Percentiles rank a stretch among this genome's conserved stretches.
phyloP scores from a whole-genome alignment of 2,329 filamentous ascomycete species.

The Diplodia corticola region DNA sequence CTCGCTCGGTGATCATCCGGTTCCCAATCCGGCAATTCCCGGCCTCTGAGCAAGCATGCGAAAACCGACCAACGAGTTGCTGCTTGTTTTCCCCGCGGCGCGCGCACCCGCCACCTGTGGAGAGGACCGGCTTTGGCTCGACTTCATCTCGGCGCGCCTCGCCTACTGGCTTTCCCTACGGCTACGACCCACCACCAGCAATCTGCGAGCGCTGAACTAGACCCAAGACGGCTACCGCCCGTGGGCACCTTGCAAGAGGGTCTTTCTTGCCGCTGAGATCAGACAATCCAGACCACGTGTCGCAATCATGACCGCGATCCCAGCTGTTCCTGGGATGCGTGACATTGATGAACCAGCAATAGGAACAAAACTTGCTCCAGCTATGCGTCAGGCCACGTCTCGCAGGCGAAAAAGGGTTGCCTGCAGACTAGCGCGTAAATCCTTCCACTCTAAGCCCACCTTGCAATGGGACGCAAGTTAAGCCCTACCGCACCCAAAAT shows the following conservation, averaged over 20 bases:
- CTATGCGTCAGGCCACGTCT: constrained; percentile 3
- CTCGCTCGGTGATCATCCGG: constrained; percentile 2
- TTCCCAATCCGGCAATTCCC: constrained; percentile 6
- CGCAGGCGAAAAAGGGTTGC: background rate
- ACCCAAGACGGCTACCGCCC: constrained; percentile 9
- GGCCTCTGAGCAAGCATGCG: background rate
- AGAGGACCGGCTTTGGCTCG: background rate
- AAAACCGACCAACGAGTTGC: background rate
- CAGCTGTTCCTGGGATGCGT: background rate
- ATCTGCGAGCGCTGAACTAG: background rate
- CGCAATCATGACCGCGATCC: background rate
- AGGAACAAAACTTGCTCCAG: background rate
- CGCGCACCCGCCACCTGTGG: background rate
- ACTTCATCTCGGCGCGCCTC: background rate
- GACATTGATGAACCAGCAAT: background rate
- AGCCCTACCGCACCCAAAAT: background rate
- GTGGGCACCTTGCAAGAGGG: background rate
- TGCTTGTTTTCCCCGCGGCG: background rate
- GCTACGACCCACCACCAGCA: background rate
- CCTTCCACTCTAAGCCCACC: background rate
- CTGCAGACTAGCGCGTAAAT: background rate
- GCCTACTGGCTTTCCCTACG: constrained; percentile 4
- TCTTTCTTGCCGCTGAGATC: background rate
- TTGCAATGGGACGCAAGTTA: background rate
- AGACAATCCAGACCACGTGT: constrained; percentile 6